phyloP scores from a whole-genome alignment of 176 grass and related monocot species.

The Aegilops umbellulata region DNA sequence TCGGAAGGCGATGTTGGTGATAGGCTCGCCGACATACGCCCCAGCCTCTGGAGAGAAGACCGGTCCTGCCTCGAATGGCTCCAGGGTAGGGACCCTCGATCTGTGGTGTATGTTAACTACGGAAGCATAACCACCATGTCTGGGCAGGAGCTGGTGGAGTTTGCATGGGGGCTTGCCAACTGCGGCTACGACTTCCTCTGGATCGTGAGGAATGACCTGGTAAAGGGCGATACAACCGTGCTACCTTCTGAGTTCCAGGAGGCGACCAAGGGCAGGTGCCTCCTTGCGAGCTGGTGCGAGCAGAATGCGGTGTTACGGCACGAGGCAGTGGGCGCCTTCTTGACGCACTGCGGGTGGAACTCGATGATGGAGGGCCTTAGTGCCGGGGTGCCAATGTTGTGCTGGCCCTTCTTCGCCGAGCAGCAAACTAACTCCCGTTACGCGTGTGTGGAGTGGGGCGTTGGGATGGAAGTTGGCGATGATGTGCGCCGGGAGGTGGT shows the following conservation, averaged over 20 bases:
- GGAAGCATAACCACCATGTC: neutral
- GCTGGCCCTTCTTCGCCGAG: too few relatives aligned
- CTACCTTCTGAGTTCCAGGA: neutral
- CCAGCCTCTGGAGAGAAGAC: neutral
- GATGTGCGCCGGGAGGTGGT: neutral
- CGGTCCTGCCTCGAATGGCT: neutral
- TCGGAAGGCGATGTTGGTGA: too few relatives aligned
- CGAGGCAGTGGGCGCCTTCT: slow-evolving; percentile 51
- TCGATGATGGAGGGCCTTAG: neutral
- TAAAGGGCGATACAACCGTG: neutral
- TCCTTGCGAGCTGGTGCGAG: neutral
- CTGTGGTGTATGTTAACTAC: neutral
- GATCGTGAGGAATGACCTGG: neutral
- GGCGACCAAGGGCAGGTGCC: neutral
- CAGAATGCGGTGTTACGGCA: slow-evolving; percentile 54
- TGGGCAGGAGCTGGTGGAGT: neutral
- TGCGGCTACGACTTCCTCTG: neutral
- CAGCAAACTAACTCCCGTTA: too few relatives aligned
- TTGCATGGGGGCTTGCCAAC: neutral
- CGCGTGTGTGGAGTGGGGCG: neutral
- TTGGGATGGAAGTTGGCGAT: neutral
- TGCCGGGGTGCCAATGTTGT: too few relatives aligned
- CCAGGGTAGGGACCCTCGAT: neutral
- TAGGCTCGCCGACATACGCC: neutral
- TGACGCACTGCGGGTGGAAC: slow-evolving; percentile 85